Conservation (phyloP, 2,329 filamentous ascomycete genomes). For the Reticulascus tulasneorum region DNA sequence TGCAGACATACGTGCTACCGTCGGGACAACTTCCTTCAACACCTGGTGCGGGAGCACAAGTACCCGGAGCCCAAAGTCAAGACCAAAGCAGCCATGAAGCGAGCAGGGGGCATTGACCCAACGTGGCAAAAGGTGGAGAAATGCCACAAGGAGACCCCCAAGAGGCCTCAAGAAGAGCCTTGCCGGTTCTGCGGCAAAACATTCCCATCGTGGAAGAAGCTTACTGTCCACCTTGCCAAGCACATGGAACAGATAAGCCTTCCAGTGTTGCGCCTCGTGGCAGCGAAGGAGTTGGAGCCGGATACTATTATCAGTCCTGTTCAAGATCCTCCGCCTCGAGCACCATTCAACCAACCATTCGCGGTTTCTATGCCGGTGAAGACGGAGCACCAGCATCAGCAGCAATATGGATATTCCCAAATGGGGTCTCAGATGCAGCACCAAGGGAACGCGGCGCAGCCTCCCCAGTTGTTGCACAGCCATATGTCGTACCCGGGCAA, state of each 20-base stretch:
- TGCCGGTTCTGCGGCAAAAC: slow-evolving; percentile 83
- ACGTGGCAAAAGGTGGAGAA: slow-evolving; percentile 75
- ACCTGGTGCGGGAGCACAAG: slow-evolving; percentile 89
- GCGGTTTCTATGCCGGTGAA: slow-evolving; percentile 26
- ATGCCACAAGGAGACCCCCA: slow-evolving; percentile 68
- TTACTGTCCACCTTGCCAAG: slow-evolving; percentile 88
- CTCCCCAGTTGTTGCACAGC: not conserved
- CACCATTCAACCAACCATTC: slow-evolving; percentile 21
- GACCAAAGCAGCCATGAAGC: slow-evolving; percentile 64
- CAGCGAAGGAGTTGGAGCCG: slow-evolving; percentile 45
- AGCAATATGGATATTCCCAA: too few species aligned
- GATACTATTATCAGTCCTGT: slow-evolving; percentile 67
- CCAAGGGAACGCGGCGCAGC: slow-evolving; percentile 16
- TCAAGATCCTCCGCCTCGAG: slow-evolving; percentile 48
- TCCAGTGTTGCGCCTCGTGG: slow-evolving; percentile 65
- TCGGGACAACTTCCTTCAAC: slow-evolving; percentile 89
- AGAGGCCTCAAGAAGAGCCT: slow-evolving; percentile 67
- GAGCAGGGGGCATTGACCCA: slow-evolving; percentile 52
- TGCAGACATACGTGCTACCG: slow-evolving; percentile 81
- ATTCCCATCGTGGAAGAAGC: slow-evolving; percentile 84
- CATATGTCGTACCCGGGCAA: not conserved
- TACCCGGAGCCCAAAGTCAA: slow-evolving; percentile 77
- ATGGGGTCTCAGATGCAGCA: too few species aligned
- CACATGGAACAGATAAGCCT: slow-evolving; percentile 92
- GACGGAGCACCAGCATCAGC: too few species aligned